Evolutionary conservation across 2,329 filamentous ascomycete species (phyloP).

Genomic region (Thielaviopsis euricoi): DNA sequence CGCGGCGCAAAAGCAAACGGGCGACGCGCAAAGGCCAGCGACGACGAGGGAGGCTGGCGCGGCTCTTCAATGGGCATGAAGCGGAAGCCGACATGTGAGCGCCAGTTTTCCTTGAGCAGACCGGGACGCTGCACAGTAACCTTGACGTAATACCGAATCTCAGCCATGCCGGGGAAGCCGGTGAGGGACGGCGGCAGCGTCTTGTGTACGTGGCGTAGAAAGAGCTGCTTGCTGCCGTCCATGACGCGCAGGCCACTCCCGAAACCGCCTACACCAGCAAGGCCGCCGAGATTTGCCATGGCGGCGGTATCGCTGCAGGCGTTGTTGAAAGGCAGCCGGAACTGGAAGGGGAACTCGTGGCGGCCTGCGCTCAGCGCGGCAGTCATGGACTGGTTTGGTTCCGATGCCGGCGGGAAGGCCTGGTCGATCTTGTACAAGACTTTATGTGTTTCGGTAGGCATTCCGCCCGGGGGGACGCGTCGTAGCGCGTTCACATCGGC

Average conservation of each 20-base stretch:
- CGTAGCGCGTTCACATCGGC: slow-evolving; percentile 8
- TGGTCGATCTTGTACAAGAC: slow-evolving; percentile 58
- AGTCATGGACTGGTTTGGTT: slow-evolving; percentile 23
- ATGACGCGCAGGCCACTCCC: slow-evolving; percentile 39
- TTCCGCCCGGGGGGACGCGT: slow-evolving; percentile 14
- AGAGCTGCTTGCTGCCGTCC: slow-evolving; percentile 45
- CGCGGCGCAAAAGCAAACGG: slow-evolving; percentile 40
- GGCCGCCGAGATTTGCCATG: slow-evolving; percentile 36
- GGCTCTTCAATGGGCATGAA: slow-evolving; percentile 90
- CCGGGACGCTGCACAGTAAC: slow-evolving; percentile 83
- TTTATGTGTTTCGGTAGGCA: slow-evolving; percentile 47
- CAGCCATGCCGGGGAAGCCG: slow-evolving; percentile 74
- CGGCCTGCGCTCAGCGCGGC: slow-evolving; percentile 46
- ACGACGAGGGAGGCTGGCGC: slow-evolving; percentile 44
- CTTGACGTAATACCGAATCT: slow-evolving; percentile 89
- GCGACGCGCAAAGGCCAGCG: slow-evolving; percentile 73
- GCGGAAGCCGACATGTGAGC: slow-evolving; percentile 53
- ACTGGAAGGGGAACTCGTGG: slow-evolving; percentile 62
- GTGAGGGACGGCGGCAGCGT: slow-evolving; percentile 79
- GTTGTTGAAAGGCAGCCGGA: slow-evolving; percentile 67
- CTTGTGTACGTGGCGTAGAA: slow-evolving; percentile 57
- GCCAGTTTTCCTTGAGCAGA: slow-evolving; percentile 79
- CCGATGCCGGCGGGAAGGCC: slow-evolving; percentile 49
- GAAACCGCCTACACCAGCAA: slow-evolving; percentile 37
- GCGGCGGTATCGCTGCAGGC: slow-evolving; percentile 40